Evolutionary conservation across 352 stramenopile species (phyloP).

Genomic region (Globisporangium spinosum): DNA sequence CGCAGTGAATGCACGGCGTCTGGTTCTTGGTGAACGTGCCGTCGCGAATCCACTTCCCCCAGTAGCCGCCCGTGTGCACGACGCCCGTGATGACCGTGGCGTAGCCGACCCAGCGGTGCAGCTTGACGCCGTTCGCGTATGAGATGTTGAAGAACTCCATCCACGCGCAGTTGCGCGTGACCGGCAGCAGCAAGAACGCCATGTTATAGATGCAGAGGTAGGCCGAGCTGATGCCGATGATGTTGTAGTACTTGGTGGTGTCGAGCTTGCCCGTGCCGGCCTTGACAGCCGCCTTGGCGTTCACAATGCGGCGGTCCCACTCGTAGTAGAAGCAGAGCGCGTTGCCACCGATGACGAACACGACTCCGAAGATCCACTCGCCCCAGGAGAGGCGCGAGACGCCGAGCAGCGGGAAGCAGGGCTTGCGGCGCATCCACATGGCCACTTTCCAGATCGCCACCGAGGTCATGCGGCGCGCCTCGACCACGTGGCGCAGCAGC

Average conservation of each 20-base stretch:
- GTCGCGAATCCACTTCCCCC: slow-evolving; percentile 40
- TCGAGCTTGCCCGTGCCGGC: slow-evolving; percentile 27
- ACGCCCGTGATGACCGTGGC: slow-evolving; percentile 47
- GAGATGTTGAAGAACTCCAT: slow-evolving; percentile 70
- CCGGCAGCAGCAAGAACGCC: slow-evolving; percentile 56
- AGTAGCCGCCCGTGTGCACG: slow-evolving; percentile 49
- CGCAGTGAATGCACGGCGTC: slow-evolving; percentile 47
- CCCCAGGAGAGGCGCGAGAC: slow-evolving; percentile 45
- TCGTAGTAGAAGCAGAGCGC: slow-evolving; percentile 53
- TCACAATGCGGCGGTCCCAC: slow-evolving; percentile 43
- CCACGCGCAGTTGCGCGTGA: slow-evolving; percentile 57
- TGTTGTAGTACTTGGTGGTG: slow-evolving; percentile 54
- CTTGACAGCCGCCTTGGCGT: slow-evolving; percentile 11
- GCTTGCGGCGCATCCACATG: slow-evolving; percentile 50
- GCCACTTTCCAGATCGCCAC: slow-evolving; percentile 34
- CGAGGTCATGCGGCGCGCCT: slow-evolving; percentile 33
- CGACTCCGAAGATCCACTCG: slow-evolving; percentile 55
- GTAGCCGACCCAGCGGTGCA: slow-evolving; percentile 61
- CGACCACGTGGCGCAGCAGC: slow-evolving; percentile 40
- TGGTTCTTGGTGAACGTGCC: slow-evolving; percentile 42
- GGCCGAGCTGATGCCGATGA: slow-evolving; percentile 43
- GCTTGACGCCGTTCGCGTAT: slow-evolving; percentile 53
- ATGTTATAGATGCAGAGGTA: slow-evolving; percentile 75
- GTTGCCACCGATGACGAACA: slow-evolving; percentile 61
- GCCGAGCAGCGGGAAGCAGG: slow-evolving; percentile 31